Conservation (phyloP, 2,329 filamentous ascomycete genomes). For the Diaporthe sp. region DNA sequence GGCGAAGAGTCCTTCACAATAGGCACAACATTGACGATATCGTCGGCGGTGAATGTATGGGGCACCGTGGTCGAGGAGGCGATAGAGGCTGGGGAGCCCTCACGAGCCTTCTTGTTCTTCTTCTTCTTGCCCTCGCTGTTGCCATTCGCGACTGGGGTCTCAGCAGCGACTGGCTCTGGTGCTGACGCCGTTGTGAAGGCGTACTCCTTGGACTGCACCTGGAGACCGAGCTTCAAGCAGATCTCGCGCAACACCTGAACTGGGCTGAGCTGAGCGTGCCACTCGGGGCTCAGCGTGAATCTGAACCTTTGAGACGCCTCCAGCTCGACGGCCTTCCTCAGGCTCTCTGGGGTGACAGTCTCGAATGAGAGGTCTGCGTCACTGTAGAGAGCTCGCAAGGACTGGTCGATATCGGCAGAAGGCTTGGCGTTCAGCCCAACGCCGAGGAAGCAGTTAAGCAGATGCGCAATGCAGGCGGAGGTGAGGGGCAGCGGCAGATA, state of each 20-base stretch:
- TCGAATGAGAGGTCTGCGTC: slow-evolving; percentile 87
- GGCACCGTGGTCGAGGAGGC: slow-evolving; percentile 52
- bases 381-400: slow-evolving; percentile 79
- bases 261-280: slow-evolving; percentile 75
- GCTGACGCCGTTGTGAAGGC: slow-evolving; percentile 64
- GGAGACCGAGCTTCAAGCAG: slow-evolving; percentile 87
- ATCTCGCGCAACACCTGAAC: slow-evolving; percentile 91
- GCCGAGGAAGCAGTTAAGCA: slow-evolving; percentile 94
- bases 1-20: slow-evolving; percentile 94
- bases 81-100: slow-evolving; percentile 61
- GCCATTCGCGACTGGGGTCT: slow-evolving; percentile 48
- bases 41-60: slow-evolving; percentile 81
- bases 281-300: slow-evolving; percentile 75
- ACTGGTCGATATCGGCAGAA: slow-evolving; percentile 78
- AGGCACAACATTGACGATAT: slow-evolving; percentile 93
- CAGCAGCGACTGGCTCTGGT: slow-evolving; percentile 41
- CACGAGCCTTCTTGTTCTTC: slow-evolving; percentile 69
- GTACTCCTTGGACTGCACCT: slow-evolving; percentile 84
- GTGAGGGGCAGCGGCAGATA: slow-evolving; percentile 83
- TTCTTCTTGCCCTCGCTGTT: slow-evolving; percentile 68
- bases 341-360: slow-evolving; percentile 76
- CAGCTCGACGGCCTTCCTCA: slow-evolving; percentile 76
- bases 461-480: slow-evolving; percentile 82
- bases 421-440: slow-evolving; percentile 81
- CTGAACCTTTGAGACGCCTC: slow-evolving; percentile 82